Conservation (phyloP, 2,329 filamentous ascomycete genomes). For the Microdochium trichocladiopsis region DNA sequence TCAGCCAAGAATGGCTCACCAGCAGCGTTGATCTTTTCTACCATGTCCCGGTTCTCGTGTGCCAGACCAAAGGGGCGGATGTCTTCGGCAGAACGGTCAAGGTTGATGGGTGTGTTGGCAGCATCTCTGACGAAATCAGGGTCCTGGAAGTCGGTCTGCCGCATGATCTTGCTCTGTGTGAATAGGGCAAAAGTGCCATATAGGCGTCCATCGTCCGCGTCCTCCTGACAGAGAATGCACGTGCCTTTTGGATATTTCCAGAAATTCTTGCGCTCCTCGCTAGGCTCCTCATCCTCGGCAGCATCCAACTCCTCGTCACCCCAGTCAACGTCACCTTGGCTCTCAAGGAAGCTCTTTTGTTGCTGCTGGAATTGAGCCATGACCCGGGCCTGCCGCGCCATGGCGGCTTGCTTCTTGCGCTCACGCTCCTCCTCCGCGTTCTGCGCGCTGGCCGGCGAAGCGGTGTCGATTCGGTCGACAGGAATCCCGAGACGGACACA, state of each 20-base stretch:
- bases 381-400: conserved; percentile 83
- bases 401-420: conserved; percentile 81
- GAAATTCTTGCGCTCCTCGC: conserved; percentile 62
- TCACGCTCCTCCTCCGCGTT: conserved; percentile 67
- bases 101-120: conserved; percentile 66
- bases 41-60: conserved; percentile 71
- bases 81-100: conserved; percentile 78
- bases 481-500: conserved; percentile 59
- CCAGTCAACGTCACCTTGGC: conserved; percentile 83
- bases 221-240: conserved; percentile 94
- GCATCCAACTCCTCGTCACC: conserved; percentile 76
- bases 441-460: conserved; percentile 65
- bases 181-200: conserved; percentile 93
- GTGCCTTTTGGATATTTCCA: conserved; percentile 92
- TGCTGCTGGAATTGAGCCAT: conserved; percentile 99
- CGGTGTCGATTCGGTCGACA: conserved; percentile 73
- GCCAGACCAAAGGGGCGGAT: conserved; percentile 88
- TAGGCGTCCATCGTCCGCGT: conserved; percentile 79
- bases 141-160: conserved; percentile 79
- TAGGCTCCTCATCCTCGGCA: conserved; percentile 49
- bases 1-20: conserved; percentile 68
- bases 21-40: conserved; percentile 68
- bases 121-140: conserved; percentile 80
- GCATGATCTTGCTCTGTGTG: conserved; percentile 76
- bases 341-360: conserved; percentile 89